phyloP scores from a whole-genome alignment of 805 yeast genomes.

The Diddensiella caesifluorescens region DNA sequence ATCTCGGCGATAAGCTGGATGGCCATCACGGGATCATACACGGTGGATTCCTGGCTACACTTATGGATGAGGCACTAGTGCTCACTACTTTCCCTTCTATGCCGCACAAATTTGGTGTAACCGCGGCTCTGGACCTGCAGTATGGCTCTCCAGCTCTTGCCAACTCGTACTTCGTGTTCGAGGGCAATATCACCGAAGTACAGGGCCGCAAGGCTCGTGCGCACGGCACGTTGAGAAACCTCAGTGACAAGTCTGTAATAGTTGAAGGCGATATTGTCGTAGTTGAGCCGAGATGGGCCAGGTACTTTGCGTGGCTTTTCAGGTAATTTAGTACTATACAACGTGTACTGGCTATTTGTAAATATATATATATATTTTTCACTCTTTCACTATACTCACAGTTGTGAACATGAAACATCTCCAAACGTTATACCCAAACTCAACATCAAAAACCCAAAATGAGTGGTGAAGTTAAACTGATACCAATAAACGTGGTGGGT shows the following conservation, averaged over 20 bases:
- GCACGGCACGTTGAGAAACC: slow-evolving; percentile 55
- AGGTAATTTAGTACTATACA: too few species aligned
- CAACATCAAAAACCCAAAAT: background rate
- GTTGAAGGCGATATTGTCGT: slow-evolving; percentile 66
- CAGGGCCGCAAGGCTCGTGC: slow-evolving; percentile 73
- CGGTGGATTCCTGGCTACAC: slow-evolving; percentile 71
- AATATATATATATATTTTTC: background rate
- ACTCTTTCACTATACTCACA: background rate
- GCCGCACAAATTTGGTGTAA: slow-evolving; percentile 78
- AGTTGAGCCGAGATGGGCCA: slow-evolving; percentile 88
- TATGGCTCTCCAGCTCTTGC: slow-evolving; percentile 44
- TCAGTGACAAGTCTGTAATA: slow-evolving; percentile 29
- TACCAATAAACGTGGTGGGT: slow-evolving; percentile 37
- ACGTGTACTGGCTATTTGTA: background rate
- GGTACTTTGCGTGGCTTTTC: slow-evolving; percentile 51
- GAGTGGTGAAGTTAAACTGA: too few species aligned
- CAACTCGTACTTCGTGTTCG: slow-evolving; percentile 55
- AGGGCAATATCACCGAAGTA: slow-evolving; percentile 53
- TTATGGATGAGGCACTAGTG: slow-evolving; percentile 72
- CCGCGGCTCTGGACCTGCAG: slow-evolving; percentile 64
- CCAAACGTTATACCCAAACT: background rate
- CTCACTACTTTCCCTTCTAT: slow-evolving; percentile 67
- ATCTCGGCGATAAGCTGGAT: slow-evolving; percentile 53
- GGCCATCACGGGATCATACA: slow-evolving; percentile 48
- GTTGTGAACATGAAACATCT: background rate